These are phyloP conservation scores for Neospora caninum DNA, from an alignment of 169 alveolate species.

Conservation along the genomic window DNA sequence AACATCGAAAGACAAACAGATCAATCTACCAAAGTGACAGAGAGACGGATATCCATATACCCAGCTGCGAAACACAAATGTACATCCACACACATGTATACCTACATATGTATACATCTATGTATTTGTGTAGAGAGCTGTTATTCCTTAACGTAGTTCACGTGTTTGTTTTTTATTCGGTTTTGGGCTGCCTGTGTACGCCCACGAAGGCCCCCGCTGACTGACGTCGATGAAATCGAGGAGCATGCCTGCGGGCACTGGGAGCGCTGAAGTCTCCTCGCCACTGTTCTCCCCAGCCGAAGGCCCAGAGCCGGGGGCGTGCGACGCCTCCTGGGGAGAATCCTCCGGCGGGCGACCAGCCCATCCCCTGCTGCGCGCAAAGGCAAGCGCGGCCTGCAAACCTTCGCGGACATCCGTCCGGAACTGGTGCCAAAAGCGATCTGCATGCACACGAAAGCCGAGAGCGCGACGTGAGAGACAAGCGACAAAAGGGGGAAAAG, in stretches of 20 bases:
- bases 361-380: background rate
- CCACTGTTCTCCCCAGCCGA: too few relatives aligned
- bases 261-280: too few relatives aligned
- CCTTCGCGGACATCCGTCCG: conserved; percentile 18
- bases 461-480: background rate
- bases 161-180: background rate
- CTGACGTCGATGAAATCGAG: conserved; percentile 24
- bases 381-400: background rate
- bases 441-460: background rate
- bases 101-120: background rate
- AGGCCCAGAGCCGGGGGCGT: too few relatives aligned
- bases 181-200: too few relatives aligned
- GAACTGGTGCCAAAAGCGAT: background rate
- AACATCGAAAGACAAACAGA: background rate
- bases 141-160: background rate
- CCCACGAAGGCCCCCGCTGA: too few relatives aligned
- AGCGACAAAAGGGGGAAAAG: too few relatives aligned
- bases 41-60: background rate
- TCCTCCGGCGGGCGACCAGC: background rate
- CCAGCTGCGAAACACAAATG: background rate
- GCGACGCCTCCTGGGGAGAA: too few relatives aligned
- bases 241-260: background rate
- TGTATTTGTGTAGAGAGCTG: background rate
- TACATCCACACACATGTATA: background rate
- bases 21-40: background rate